These are phyloP conservation scores for Ceratobasidium theobromae DNA, from an alignment of 1,284 basidiomycete genomes.

Conservation along the genomic window DNA sequence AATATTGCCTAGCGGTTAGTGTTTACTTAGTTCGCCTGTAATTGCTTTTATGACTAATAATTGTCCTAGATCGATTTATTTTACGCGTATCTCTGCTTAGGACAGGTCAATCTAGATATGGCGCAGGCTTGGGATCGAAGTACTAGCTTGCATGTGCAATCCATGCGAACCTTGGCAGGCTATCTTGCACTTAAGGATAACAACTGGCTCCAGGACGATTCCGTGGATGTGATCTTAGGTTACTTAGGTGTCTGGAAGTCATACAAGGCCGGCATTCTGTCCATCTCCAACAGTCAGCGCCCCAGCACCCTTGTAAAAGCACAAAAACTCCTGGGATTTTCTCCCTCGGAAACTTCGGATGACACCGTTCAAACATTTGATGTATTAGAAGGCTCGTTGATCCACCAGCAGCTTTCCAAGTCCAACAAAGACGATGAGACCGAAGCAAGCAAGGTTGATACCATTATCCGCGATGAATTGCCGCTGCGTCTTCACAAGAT, in stretches of 20 bases:
- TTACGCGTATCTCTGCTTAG: background rate
- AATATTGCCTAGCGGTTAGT: background rate
- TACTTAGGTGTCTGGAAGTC: background rate
- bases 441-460: no score
- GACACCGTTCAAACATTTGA: background rate
- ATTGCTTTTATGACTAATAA: background rate
- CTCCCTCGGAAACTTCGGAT: background rate
- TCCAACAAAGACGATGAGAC: no score
- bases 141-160: no score
- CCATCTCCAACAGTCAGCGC: background rate
- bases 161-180: background rate
- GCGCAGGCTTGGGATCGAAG: background rate
- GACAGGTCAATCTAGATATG: background rate
- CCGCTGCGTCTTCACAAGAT: no score
- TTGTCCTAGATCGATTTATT: constrained; percentile 1
- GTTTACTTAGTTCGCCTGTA: background rate
- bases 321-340: constrained; percentile 11
- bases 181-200: constrained; percentile 2
- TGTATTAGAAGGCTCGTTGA: background rate
- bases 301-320: background rate
- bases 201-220: background rate
- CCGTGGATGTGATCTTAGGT: background rate
- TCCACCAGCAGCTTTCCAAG: background rate
- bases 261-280: background rate
- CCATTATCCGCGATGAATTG: no score